Percentiles rank a stretch among this genome's conserved stretches.
Evolutionary conservation across 805 yeast species (phyloP).

Genomic region (Alloascoidea africana): DNA sequence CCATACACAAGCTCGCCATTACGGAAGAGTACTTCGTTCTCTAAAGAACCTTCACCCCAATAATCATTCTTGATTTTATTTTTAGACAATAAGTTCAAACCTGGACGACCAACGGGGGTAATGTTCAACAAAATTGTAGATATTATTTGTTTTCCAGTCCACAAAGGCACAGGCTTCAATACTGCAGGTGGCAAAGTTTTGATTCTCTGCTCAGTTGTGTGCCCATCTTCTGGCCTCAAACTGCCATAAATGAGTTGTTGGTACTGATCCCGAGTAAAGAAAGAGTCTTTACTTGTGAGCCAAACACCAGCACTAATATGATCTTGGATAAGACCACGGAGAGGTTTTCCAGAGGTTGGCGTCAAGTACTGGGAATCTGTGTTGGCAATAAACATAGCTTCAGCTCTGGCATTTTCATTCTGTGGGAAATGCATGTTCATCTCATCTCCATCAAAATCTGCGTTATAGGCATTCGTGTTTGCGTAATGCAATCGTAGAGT

Average conservation of each 20-base stretch:
- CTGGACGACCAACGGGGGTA: constrained; percentile 79
- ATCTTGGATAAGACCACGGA: constrained; percentile 97
- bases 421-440: constrained; percentile 99
- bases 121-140: constrained; percentile 84
- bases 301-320: constrained; percentile 98
- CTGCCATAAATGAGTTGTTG: constrained; percentile 91
- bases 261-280: constrained; percentile 81
- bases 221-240: constrained; percentile 95
- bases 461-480: constrained; percentile 97
- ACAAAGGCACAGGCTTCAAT: constrained; percentile 71
- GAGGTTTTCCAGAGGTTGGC: constrained; percentile 96
- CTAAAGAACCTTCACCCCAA: constrained; percentile 80
- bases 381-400: constrained; percentile 87
- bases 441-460: constrained; percentile 99
- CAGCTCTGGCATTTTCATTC: constrained; percentile 92
- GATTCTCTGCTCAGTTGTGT: constrained; percentile 53
- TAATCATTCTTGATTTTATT: constrained; percentile 90
- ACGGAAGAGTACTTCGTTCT: constrained; percentile 73
- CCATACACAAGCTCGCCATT: constrained; percentile 86
- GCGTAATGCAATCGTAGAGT: constrained; percentile 95
- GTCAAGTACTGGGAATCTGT: constrained; percentile 96
- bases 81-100: constrained; percentile 67
- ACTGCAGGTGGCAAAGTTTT: constrained; percentile 83
- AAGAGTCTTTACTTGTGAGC: constrained; percentile 87
- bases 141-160: constrained; percentile 98